These are phyloP conservation scores for Claviceps arundinis DNA, from an alignment of 2,329 filamentous ascomycete species.

Conservation along the genomic window DNA sequence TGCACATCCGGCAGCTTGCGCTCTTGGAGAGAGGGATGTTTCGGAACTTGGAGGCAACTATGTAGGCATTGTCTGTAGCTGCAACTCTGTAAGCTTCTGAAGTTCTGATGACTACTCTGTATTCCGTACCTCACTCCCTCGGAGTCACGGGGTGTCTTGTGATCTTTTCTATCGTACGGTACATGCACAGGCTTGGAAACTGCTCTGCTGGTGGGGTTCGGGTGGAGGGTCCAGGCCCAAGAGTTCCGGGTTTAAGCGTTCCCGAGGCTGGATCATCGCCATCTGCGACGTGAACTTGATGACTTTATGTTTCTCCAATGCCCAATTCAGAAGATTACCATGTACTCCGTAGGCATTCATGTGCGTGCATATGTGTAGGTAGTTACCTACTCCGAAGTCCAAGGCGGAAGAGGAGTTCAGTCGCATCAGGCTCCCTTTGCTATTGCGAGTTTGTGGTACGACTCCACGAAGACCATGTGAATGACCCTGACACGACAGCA, in stretches of 20 bases:
- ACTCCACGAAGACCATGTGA: too few relatives aligned
- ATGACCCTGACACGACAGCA: not conserved
- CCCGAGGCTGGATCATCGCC: slow-evolving; percentile 1
- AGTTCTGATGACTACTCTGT: not conserved
- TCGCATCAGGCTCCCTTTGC: not conserved
- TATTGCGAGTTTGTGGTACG: too few relatives aligned
- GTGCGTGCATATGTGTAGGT: not conserved
- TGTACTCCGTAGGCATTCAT: not conserved
- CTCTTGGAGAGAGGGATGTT: not conserved
- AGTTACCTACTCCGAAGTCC: not conserved
- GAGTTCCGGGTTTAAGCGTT: not conserved
- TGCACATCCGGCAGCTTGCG: not conserved
- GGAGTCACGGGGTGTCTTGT: too few relatives aligned
- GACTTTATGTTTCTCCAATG: too few relatives aligned
- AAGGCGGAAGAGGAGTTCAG: not conserved
- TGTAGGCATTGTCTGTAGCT: too few relatives aligned
- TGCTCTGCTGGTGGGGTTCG: too few relatives aligned
- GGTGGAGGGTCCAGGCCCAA: not conserved
- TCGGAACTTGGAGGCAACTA: too few relatives aligned
- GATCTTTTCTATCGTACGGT: too few relatives aligned
- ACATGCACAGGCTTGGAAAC: too few relatives aligned
- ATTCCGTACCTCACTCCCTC: not conserved
- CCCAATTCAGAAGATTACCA: too few relatives aligned
- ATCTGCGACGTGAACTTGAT: not conserved
- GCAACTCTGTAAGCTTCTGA: too few relatives aligned